A percentile compares a stretch with the other conserved stretches of the same genome.
Conservation (phyloP, 2,329 filamentous ascomycete species). For the Metarhizium robertsii region DNA sequence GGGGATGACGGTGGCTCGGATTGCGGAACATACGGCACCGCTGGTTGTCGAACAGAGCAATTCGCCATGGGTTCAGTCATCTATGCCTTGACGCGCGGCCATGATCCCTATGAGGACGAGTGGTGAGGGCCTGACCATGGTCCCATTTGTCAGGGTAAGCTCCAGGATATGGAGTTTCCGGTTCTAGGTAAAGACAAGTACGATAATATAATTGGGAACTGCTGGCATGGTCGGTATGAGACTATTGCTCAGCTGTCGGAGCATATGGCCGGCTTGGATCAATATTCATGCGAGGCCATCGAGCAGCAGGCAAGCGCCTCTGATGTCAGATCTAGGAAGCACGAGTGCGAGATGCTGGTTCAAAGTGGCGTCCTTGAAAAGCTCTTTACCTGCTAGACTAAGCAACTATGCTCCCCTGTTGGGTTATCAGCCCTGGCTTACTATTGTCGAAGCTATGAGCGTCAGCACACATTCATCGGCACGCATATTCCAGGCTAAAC, state of each 20-base stretch:
- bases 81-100: slow-evolving; percentile 6
- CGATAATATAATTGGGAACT: slow-evolving; percentile 7
- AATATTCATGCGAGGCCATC: slow-evolving; percentile 1
- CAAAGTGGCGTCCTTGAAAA: slow-evolving; percentile 1
- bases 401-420: not conserved
- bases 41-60: slow-evolving; percentile 6
- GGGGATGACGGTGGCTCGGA: slow-evolving; percentile 3
- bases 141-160: slow-evolving; percentile 2
- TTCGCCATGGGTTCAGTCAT: slow-evolving; percentile 8
- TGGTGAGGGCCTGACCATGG: slow-evolving; percentile 6
- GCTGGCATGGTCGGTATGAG: slow-evolving; percentile 7
- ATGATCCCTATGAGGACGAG: slow-evolving; percentile 6
- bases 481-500: not conserved
- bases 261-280: slow-evolving; percentile 2
- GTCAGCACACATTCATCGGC: not conserved
- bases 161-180: slow-evolving; percentile 7
- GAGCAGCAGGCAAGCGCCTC: not conserved
- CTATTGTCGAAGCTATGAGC: not conserved
- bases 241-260: slow-evolving; percentile 5
- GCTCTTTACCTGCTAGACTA: not conserved
- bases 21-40: slow-evolving; percentile 4
- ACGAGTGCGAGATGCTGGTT: slow-evolving; percentile 2
- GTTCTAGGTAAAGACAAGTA: not conserved
- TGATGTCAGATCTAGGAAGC: not conserved
- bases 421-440: not conserved